Evolutionary conservation across 208 protist species (phyloP).

Genomic region (Crithidia thermophila): DNA sequence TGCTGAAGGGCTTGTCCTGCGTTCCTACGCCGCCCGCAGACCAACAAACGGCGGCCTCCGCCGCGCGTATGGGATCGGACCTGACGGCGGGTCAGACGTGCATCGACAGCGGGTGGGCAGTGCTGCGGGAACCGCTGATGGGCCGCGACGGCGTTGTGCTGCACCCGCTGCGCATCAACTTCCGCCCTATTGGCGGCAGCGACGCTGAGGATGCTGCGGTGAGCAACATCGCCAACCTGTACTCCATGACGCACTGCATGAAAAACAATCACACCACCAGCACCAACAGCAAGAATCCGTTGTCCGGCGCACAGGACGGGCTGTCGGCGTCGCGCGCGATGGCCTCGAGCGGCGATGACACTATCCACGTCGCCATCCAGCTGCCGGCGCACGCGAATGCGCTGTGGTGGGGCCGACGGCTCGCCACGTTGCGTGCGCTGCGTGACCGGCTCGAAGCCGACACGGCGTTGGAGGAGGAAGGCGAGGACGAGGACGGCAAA

Average conservation of each 20-base stretch:
- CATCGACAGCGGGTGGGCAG: constrained; percentile 42
- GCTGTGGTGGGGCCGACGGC: constrained; percentile 22
- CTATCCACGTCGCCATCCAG: constrained; percentile 27
- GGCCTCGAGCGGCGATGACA: no score
- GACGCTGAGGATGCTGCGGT: no score
- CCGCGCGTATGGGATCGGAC: not conserved
- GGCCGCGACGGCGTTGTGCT: constrained; percentile 58
- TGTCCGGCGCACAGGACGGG: no score
- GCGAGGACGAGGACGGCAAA: constrained; percentile 1
- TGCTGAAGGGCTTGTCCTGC: constrained; percentile 23
- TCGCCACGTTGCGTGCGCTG: constrained; percentile 5
- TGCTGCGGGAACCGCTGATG: constrained; percentile 55
- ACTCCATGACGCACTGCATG: no score
- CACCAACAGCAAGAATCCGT: no score
- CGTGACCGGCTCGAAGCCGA: constrained; percentile 4
- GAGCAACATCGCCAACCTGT: not conserved
- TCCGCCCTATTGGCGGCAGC: constrained; percentile 20
- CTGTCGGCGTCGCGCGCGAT: no score
- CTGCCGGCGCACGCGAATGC: constrained; percentile 15
- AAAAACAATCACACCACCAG: no score
- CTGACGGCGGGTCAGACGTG: not conserved
- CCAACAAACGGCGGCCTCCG: constrained; percentile 3
- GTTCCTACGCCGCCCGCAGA: not conserved
- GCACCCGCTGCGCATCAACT: constrained; percentile 37
- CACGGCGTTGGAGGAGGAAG: constrained; percentile 18